phyloP scores from a whole-genome alignment of 768 basidiomycete species.

The Boletus sp. region DNA sequence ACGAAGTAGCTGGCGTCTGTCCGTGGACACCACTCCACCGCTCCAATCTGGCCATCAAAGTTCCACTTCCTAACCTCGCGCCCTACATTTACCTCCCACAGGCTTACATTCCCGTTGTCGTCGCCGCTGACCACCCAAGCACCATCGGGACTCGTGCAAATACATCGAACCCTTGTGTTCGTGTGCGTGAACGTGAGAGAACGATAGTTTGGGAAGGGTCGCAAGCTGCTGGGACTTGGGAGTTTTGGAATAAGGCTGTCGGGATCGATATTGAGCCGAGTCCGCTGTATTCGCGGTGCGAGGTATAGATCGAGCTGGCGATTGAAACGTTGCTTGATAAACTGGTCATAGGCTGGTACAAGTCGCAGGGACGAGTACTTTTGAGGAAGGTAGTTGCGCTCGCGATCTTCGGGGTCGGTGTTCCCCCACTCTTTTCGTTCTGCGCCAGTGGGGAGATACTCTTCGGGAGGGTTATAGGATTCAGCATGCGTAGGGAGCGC shows the following conservation, averaged over 20 bases:
- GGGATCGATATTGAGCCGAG: slow-evolving; percentile 89
- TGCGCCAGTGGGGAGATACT: slow-evolving; percentile 85
- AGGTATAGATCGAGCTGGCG: slow-evolving; percentile 96
- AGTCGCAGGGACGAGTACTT: slow-evolving; percentile 83
- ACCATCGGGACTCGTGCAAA: slow-evolving; percentile 84
- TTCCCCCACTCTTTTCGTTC: slow-evolving; percentile 84
- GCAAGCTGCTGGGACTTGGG: slow-evolving; percentile 86
- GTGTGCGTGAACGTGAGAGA: slow-evolving; percentile 71
- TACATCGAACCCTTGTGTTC: slow-evolving; percentile 64
- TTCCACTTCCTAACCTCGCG: slow-evolving; percentile 86
- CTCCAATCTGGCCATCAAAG: slow-evolving; percentile 74
- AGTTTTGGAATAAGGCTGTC: slow-evolving; percentile 90
- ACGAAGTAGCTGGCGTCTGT: slow-evolving; percentile 77
- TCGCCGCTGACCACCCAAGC: slow-evolving; percentile 92
- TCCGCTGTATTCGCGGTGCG: slow-evolving; percentile 86
- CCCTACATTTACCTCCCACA: slow-evolving; percentile 93
- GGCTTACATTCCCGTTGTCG: slow-evolving; percentile 78
- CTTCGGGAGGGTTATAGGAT: slow-evolving; percentile 97
- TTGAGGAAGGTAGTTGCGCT: slow-evolving; percentile 83
- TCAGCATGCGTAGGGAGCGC: slow-evolving; percentile 90
- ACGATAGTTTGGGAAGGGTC: slow-evolving; percentile 90
- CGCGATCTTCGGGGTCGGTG: slow-evolving; percentile 84
- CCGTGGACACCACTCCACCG: slow-evolving; percentile 93
- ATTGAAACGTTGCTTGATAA: slow-evolving; percentile 91
- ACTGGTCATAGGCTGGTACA: slow-evolving; percentile 88